Evolutionary conservation across 1,284 basidiomycete species (phyloP).

Genomic region (Laetiporus sulphureus): DNA sequence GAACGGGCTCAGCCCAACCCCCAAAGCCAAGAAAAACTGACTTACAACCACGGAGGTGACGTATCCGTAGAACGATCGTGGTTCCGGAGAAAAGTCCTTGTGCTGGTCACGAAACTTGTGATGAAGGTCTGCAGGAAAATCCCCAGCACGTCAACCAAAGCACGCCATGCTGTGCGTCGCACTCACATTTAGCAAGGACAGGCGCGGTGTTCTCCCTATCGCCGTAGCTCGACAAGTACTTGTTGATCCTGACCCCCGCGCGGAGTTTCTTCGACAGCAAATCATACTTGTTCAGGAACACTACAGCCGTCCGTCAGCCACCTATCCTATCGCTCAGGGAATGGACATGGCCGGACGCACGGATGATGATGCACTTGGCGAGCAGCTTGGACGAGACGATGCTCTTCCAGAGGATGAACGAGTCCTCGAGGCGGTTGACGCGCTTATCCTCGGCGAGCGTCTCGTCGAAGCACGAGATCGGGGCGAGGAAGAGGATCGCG

Average conservation of each 20-base stretch:
- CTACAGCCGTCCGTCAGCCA: too few species aligned
- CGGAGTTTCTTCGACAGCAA: constrained; percentile 34
- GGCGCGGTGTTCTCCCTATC: constrained; percentile 51
- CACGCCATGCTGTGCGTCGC: not conserved
- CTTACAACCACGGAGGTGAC: constrained; percentile 56
- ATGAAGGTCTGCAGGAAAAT: constrained; percentile 46
- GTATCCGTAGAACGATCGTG: constrained; percentile 48
- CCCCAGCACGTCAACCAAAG: not conserved
- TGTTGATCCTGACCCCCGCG: constrained; percentile 24
- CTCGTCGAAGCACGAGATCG: constrained; percentile 64
- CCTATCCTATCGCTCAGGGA: too few species aligned
- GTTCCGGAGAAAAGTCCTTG: constrained; percentile 37
- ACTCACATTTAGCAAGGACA: constrained; percentile 55
- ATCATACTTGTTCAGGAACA: constrained; percentile 67
- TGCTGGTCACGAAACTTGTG: constrained; percentile 55
- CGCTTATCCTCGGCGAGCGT: constrained; percentile 49
- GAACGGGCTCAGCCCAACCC: not conserved
- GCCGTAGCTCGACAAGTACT: constrained; percentile 46
- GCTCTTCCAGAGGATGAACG: constrained; percentile 55
- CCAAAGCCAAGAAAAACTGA: constrained; percentile 8
- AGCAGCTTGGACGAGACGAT: constrained; percentile 52
- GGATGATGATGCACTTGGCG: constrained; percentile 46
- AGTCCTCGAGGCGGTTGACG: constrained; percentile 62
- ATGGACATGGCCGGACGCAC: constrained; percentile 8
- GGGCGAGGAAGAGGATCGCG: constrained; percentile 66